phyloP scores from a whole-genome alignment of 345 rosid genomes.

The Populus ilicifolia region DNA sequence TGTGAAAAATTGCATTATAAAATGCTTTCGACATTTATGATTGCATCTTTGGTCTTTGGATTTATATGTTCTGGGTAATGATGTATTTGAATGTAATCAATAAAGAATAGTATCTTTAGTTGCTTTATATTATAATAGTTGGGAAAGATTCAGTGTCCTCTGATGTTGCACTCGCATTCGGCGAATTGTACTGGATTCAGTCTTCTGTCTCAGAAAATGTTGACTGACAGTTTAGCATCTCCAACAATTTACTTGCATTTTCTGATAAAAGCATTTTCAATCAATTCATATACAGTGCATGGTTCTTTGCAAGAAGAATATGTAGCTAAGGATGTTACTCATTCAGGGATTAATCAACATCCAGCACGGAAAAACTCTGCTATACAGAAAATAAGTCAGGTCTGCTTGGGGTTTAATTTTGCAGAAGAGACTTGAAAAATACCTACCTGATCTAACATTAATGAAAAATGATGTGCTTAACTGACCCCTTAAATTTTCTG shows the following conservation, averaged over 20 bases:
- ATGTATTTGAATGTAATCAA: background rate
- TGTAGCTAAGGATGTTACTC: background rate
- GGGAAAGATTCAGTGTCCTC: background rate
- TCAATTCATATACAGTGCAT: background rate
- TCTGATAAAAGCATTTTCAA: background rate
- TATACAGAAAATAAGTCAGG: background rate
- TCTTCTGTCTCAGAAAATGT: background rate
- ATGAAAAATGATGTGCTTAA: background rate
- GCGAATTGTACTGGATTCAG: background rate
- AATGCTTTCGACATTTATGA: background rate
- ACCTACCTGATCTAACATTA: background rate
- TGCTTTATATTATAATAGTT: background rate
- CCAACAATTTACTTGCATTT: background rate
- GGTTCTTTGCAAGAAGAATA: background rate
- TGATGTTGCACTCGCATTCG: background rate
- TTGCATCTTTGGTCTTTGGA: background rate
- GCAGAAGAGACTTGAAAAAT: background rate
- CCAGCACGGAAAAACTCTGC: background rate
- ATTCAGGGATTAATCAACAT: background rate
- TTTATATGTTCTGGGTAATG: background rate
- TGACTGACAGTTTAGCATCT: background rate
- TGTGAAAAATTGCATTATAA: conserved; percentile 1
- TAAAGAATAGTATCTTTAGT: background rate
- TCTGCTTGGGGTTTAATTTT: background rate
- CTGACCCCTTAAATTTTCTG: background rate